Evolutionary conservation across 331 rosid species (phyloP), one percentile per base, ranked within the genome.

Genomic region (Malus hybrid): DNA sequence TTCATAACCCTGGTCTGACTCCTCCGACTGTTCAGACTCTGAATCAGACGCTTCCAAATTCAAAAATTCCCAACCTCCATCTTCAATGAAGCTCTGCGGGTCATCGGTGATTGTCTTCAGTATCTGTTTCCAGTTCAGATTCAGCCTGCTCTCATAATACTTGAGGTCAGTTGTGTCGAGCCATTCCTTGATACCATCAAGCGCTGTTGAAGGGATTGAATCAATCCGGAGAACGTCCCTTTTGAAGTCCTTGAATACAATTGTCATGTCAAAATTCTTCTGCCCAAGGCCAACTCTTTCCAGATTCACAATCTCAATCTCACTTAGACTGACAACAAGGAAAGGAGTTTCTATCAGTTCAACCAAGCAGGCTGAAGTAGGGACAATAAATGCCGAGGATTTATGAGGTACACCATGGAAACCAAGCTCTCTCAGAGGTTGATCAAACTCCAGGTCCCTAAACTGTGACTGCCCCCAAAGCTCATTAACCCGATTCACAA

Each of bases 271-370:
- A 61, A 86, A 86, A 79, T 86, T 86, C 85, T 86, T 86, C 81
- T 86, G 89, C 63, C 89, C 89, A 69, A 86, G 86, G 70, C 89
- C 89, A 72, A 83, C 87, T 66, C 89, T 74, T 79, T 86, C 89
- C 54, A 86, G 76, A 72, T 86, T 86, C 67, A 86, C 89, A 62
- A 86, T 86, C 57, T 86, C 89, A 83, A 86, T 86, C 86, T 86
- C 89, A n/a, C 81, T 67, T 29, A 86, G 83, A 52, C 87, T 83
- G 77, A 86, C 85, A 5, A 86, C 87, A 46, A 86, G 89, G 67
- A 86, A 83, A 68, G 89, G 89, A 19, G 54, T 80, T 74, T 86
- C 89, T 11, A 83, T 65, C 48, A 86, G 73, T 69, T 86, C 89
- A 67, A 86, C 89, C 63, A 86, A 65, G 80, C 87, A 83, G 56